phyloP scores from a whole-genome alignment of 23 red algal species.

The Gracilaria domingensis region DNA sequence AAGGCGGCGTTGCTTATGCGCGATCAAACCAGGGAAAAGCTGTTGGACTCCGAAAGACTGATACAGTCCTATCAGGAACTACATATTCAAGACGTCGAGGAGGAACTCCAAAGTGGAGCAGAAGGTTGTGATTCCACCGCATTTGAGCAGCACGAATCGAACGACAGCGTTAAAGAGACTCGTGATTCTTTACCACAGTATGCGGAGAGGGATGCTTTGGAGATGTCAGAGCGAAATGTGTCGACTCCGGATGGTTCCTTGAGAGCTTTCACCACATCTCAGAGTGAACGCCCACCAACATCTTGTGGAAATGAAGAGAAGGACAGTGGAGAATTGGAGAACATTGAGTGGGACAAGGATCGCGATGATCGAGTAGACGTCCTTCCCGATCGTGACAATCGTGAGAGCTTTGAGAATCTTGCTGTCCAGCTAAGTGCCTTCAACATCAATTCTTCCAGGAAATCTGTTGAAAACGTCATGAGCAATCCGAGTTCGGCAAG shows the following conservation, averaged over 20 bases:
- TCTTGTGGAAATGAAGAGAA: neutral
- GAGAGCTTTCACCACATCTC: neutral
- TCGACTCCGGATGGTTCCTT: too few species aligned
- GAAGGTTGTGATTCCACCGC: neutral
- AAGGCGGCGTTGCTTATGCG: neutral
- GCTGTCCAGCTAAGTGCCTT: constrained; percentile 16
- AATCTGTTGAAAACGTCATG: constrained; percentile 32
- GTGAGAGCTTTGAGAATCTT: neutral
- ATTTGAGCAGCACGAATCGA: neutral
- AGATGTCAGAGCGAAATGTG: too few species aligned
- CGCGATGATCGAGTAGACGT: neutral
- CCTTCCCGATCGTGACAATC: neutral
- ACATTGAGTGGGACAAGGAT: neutral
- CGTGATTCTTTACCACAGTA: too few species aligned
- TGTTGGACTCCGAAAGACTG: neutral
- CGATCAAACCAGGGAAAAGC: neutral
- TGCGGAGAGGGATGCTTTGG: too few species aligned
- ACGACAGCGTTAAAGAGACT: neutral
- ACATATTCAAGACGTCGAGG: neutral
- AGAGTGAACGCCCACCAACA: neutral
- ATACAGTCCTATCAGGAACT: neutral
- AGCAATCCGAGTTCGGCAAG: constrained; percentile 20
- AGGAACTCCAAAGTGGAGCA: neutral
- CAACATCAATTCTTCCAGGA: constrained; percentile 24
- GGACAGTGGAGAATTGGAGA: neutral